Percentiles rank a stretch among this genome's conserved stretches.
Conservation (phyloP, 2,329 filamentous ascomycete species). For the Aspergillus fijiensis region DNA sequence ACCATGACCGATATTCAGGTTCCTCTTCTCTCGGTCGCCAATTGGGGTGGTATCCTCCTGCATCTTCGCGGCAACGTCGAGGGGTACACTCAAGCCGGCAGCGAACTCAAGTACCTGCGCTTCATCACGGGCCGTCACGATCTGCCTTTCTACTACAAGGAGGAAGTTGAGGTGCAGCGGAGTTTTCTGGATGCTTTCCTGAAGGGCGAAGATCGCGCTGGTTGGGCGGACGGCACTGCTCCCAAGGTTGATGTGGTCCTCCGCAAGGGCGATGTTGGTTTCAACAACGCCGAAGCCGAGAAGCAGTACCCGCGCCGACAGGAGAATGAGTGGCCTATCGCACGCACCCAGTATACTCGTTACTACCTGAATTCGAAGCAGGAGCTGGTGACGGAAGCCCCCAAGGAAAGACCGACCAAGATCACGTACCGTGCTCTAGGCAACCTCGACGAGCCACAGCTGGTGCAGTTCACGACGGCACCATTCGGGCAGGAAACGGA, state of each 20-base stretch:
- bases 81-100: slow-evolving; percentile 63
- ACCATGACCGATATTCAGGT: slow-evolving; percentile 65
- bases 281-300: slow-evolving; percentile 64
- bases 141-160: slow-evolving; percentile 68
- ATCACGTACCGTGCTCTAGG: slow-evolving; percentile 62
- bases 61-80: slow-evolving; percentile 69
- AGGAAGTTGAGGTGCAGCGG: slow-evolving; percentile 66
- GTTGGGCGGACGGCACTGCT: slow-evolving; percentile 51
- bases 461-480: slow-evolving; percentile 58
- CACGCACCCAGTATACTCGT: slow-evolving; percentile 62
- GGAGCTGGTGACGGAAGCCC: slow-evolving; percentile 39
- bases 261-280: slow-evolving; percentile 65
- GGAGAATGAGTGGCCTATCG: slow-evolving; percentile 67
- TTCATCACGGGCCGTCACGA: slow-evolving; percentile 71
- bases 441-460: slow-evolving; percentile 53
- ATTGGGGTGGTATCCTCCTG: slow-evolving; percentile 69
- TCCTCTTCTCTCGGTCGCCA: slow-evolving; percentile 65
- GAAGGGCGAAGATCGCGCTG: slow-evolving; percentile 61
- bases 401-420: slow-evolving; percentile 34
- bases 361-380: slow-evolving; percentile 57
- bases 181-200: slow-evolving; percentile 71
- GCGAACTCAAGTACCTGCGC: slow-evolving; percentile 66
- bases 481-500: slow-evolving; percentile 65
- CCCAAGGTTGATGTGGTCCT: slow-evolving; percentile 62
- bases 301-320: slow-evolving; percentile 54